Conservation (phyloP, 2,329 filamentous ascomycete species). For the Cyphellophora attinorum region DNA sequence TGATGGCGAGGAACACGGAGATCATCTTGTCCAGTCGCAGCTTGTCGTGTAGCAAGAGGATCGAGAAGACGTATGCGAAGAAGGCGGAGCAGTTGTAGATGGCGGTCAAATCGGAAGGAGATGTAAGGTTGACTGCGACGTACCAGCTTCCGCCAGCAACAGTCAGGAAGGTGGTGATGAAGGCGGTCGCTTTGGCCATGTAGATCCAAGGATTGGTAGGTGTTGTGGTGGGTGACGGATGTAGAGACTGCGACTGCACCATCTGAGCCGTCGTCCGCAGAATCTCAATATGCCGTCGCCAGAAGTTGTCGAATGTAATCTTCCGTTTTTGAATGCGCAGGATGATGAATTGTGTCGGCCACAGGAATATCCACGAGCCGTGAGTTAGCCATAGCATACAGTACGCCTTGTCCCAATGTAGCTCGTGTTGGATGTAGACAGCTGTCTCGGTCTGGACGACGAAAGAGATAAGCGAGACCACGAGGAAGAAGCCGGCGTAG, state of each 20-base stretch:
- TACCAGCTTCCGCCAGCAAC: slow-evolving; percentile 93
- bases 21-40: slow-evolving; percentile 75
- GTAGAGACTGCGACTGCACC: slow-evolving; percentile 70
- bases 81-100: slow-evolving; percentile 99
- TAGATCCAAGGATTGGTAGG: slow-evolving; percentile 54
- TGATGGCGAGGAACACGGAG: slow-evolving; percentile 76
- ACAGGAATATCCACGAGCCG: slow-evolving; percentile 83
- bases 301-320: slow-evolving; percentile 74
- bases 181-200: slow-evolving; percentile 66
- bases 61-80: slow-evolving; percentile 95
- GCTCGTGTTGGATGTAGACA: slow-evolving; percentile 82
- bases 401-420: slow-evolving; percentile 97
- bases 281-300: slow-evolving; percentile 60
- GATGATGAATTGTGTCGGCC: slow-evolving; percentile 73
- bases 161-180: slow-evolving; percentile 78
- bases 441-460: slow-evolving; percentile 93
- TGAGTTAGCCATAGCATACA: slow-evolving; percentile 97
- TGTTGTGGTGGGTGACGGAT: slow-evolving; percentile 39
- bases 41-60: slow-evolving; percentile 78
- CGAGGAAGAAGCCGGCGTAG: slow-evolving; percentile 74
- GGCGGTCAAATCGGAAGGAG: slow-evolving; percentile 83
- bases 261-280: slow-evolving; percentile 65
- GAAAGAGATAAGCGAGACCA: slow-evolving; percentile 76
- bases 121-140: slow-evolving; percentile 85
- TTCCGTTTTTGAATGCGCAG: slow-evolving; percentile 70